Evolutionary conservation across 2,329 filamentous ascomycete genomes (phyloP), one percentile per base, ranked within the genome.

Genomic region (Dothideomycetes sp.): DNA sequence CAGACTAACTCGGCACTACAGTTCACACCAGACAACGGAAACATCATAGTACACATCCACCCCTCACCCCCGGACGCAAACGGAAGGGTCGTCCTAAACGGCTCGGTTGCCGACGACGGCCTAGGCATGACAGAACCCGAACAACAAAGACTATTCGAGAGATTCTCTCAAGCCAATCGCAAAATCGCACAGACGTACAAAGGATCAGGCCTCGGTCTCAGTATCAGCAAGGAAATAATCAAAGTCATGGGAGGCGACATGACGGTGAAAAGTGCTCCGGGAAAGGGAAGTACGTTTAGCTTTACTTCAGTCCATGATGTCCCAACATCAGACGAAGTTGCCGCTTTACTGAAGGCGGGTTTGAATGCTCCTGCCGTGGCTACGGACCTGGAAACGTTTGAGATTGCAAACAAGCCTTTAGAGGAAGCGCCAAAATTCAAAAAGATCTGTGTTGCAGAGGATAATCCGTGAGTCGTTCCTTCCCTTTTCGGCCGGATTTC

Each of bases 121-220:
- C 23, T 45, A n/a, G 43, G 43, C 20, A 45, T 45, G 43, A 42
- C 43, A 5, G 38, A 41, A 25, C 30, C 24, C 8, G 43, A 45
- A 8, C 36, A 45, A 32, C 19, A 41, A 12, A 29, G 36, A 33
- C 19, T 45, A 5, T 45, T 45, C 27, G 33, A 45, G 16, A 23
- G 43, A 6, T 45, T 45, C 28, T 45, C 43, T 10, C 43, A 45
- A 42, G 37, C 37, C 30, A 45, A 45, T 28, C 40, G 38, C 10
- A 33, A 41, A 42, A 38, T 45, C 3, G 43, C 43, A 4, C 43
- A 45, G 19, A 25, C 40, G 7, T 45, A 45, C 40, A 39, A 39
- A 6, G 43, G 43, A 11, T 34, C 28, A 9, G 43, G 43, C 5
- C 19, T 45, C 3, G 43, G 43, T 27, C 38, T 45, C n/a, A 45